These are phyloP conservation scores for Uronychia binucleata DNA, from an alignment of 73 alveolate genomes.

Conservation along the genomic window DNA sequence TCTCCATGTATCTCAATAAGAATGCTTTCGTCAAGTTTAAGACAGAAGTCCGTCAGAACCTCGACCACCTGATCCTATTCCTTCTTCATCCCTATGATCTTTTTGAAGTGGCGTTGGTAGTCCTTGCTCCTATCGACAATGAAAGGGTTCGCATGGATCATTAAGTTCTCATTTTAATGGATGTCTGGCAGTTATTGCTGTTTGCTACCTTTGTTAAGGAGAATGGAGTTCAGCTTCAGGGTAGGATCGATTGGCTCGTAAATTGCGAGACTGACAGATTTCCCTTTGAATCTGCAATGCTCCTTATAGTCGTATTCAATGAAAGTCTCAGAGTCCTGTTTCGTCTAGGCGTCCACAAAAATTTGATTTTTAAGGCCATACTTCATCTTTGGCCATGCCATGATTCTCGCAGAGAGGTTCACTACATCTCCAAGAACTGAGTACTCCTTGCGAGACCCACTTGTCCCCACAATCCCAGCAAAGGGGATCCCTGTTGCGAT, in stretches of 20 bases:
- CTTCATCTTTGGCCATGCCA: conserved; percentile 71
- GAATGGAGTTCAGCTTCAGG: conserved; percentile 1
- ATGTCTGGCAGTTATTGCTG: no score
- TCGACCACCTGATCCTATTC: not conserved
- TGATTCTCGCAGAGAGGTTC: conserved; percentile 94
- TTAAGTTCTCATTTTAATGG: not conserved
- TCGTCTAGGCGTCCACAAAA: conserved; percentile 47
- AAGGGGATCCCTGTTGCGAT: conserved; percentile 94
- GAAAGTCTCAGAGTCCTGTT: conserved; percentile 55
- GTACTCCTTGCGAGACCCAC: conserved; percentile 97
- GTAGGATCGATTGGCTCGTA: conserved; percentile 66
- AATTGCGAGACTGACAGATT: conserved; percentile 60
- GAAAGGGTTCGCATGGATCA: conserved; percentile 65
- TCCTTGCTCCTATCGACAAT: conserved; percentile 47
- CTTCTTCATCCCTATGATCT: conserved; percentile 34
- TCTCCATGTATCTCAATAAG: conserved; percentile 20
- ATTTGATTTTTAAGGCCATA: conserved; percentile 6
- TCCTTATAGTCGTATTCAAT: conserved; percentile 41
- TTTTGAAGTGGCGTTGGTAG: conserved; percentile 17
- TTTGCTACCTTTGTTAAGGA: not conserved
- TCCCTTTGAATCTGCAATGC: conserved; percentile 66
- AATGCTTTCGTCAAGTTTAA: not conserved
- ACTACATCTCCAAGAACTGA: conserved; percentile 97
- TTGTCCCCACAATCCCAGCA: conserved; percentile 96
- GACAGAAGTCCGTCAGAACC: conserved; percentile 10